These are phyloP conservation scores for Drechslerella stenobrocha DNA, from an alignment of 2,329 filamentous ascomycete genomes.

Conservation along the genomic window DNA sequence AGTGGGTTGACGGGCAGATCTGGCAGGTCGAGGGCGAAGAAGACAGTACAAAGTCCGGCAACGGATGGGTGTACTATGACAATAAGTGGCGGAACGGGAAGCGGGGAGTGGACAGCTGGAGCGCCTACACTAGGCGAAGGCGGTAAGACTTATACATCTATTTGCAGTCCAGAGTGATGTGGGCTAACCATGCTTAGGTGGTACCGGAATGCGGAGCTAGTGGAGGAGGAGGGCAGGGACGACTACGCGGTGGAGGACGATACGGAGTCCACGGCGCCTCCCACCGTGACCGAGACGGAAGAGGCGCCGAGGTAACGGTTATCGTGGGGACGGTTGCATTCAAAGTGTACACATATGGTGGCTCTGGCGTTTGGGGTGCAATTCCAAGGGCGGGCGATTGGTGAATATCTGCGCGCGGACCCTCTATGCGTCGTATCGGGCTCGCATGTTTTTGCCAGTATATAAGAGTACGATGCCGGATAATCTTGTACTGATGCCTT, in stretches of 20 bases:
- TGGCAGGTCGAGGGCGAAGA: conserved; percentile 82
- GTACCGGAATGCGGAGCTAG: conserved; percentile 93
- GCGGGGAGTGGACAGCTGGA: conserved; percentile 85
- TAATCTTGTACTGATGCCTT: too few species aligned
- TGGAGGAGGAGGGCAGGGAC: conserved; percentile 65
- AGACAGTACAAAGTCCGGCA: conserved; percentile 59
- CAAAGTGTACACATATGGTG: background rate
- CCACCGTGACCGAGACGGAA: conserved; percentile 38
- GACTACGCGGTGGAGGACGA: conserved; percentile 14
- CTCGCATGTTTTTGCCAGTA: too few species aligned
- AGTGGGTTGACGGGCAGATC: conserved; percentile 81
- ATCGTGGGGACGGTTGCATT: background rate
- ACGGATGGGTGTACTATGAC: conserved; percentile 97
- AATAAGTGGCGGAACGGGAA: conserved; percentile 96
- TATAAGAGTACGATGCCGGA: too few species aligned
- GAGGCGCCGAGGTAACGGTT: conserved; percentile 25
- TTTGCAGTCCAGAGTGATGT: background rate
- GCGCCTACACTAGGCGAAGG: conserved; percentile 83
- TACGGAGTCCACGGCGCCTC: conserved; percentile 12
- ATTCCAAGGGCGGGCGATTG: background rate
- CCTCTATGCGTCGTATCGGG: too few species aligned
- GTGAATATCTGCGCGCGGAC: background rate
- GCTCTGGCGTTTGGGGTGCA: background rate
- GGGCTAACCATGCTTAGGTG: conserved; percentile 59
- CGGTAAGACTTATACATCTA: conserved; percentile 59